Evolutionary conservation across 1,284 basidiomycete genomes (phyloP).

Genomic region (Fomitopsis schrenkii): DNA sequence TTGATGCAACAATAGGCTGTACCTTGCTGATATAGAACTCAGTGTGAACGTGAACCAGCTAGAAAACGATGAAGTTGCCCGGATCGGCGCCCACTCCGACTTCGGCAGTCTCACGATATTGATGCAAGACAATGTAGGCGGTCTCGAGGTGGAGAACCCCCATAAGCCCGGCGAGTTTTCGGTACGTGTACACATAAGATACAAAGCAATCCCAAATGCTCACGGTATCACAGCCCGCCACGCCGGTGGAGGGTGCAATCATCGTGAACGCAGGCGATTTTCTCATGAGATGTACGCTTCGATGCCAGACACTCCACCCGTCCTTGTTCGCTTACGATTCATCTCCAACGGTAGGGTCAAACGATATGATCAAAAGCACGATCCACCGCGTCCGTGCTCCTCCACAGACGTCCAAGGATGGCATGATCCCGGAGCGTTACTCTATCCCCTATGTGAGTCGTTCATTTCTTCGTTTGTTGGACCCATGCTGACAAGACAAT

Average conservation of each 20-base stretch:
- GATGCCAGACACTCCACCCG: neutral
- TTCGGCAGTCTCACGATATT: conserved; percentile 55
- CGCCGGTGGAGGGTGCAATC: conserved; percentile 47
- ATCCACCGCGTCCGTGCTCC: conserved; percentile 57
- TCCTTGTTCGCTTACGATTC: neutral
- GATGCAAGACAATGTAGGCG: conserved; percentile 56
- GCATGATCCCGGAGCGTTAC: conserved; percentile 44
- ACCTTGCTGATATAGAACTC: neutral
- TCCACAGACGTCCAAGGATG: conserved; percentile 21
- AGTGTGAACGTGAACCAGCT: conserved; percentile 35
- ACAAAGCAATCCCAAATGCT: neutral
- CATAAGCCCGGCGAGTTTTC: conserved; percentile 41
- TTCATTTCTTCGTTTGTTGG: neutral
- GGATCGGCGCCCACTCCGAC: conserved; percentile 57
- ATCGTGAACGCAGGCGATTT: conserved; percentile 62
- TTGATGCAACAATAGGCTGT: neutral
- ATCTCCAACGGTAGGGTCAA: conserved; percentile 39
- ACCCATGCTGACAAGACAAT: conserved; percentile 7
- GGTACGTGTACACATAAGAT: conserved; percentile 18
- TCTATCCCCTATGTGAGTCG: conserved; percentile 53
- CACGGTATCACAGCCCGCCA: conserved; percentile 33
- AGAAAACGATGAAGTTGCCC: conserved; percentile 36
- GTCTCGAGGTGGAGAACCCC: conserved; percentile 58
- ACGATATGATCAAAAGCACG: conserved; percentile 56
- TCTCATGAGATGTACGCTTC: conserved; percentile 44